Base-by-base conservation (phyloP, 1,284 basidiomycete genomes). In the Gomphus bonarii region DNA sequence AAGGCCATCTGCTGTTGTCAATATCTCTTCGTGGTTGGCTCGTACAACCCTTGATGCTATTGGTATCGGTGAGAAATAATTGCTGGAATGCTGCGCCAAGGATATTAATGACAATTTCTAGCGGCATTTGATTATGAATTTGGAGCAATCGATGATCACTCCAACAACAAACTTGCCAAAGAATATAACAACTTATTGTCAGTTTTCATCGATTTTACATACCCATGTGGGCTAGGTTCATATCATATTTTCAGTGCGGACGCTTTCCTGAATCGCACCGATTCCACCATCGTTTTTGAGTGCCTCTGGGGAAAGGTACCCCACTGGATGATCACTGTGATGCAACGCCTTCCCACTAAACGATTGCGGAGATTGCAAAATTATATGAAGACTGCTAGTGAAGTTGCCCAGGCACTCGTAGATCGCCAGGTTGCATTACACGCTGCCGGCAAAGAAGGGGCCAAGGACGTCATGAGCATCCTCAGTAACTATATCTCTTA, bases 401-500 rank as follows among this genome's bases (percentile, higher is more conserved):
- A 68, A 30, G 63, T 79, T 50, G 73, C 78, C 0, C 69, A 67
- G 57, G 67, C 70, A 18, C 64, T 78, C 18, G 65, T 77, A 35
- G 65, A 67, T 28, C 61, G 65, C 36, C 81, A 79, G 63, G 64
- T 68, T 0, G 65, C 71, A 55, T 71, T 65, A 1, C 50, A 71
- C 3, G 55, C 63, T 3, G 54, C 64, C 2, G 72, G 69, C 3
- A 68, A 68, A 49, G 65, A 64, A 2, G 64, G 60, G 7, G 22
- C 38, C 8, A 64, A 66, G 3, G 77, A 77, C 60, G 59, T 76
- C 22, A 72, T 78, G 63, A 76, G 70, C 57, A 66, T 76, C 33
- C 66, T 78, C 5, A 69, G 75, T 74, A 59, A 6, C 68, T 54
- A 35, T n/a, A 6, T 18, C 14, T 20, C 40, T 4, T 2, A n/a